These are phyloP conservation scores for Fraxinus quadrangulata DNA, from an alignment of 257 asterid genomes.

Conservation along the genomic window DNA sequence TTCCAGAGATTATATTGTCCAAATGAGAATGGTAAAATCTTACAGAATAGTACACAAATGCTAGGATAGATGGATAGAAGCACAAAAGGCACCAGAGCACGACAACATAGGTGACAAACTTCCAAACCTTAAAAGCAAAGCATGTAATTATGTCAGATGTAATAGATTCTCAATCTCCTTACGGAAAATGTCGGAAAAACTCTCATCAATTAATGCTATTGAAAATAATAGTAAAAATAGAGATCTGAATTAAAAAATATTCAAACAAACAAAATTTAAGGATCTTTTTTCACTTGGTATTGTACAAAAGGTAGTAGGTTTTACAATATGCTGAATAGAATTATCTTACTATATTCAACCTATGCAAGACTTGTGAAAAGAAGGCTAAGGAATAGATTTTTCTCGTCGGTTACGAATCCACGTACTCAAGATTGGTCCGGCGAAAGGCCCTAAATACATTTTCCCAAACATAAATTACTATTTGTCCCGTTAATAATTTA, in stretches of 20 bases:
- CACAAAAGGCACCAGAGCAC: conserved; percentile 7
- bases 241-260: not conserved
- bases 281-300: not conserved
- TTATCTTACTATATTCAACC: too few relatives aligned
- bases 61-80: not conserved
- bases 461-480: not conserved
- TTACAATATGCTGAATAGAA: too few relatives aligned
- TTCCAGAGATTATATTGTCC: conserved; percentile 22
- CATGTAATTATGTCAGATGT: not conserved
- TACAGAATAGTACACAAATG: not conserved
- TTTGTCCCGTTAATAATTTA: too few relatives aligned
- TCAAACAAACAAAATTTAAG: not conserved
- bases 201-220: not conserved
- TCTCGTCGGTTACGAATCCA: not conserved
- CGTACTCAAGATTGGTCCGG: not conserved
- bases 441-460: too few relatives aligned
- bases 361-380: not conserved
- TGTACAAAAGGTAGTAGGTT: too few relatives aligned
- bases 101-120: not conserved
- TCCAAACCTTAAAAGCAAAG: not conserved
- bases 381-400: not conserved
- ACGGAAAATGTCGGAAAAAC: not conserved
- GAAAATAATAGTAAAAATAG: not conserved
- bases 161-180: not conserved
- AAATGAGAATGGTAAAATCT: conserved; percentile 15